Base-by-base conservation (phyloP, 2,329 filamentous ascomycete species). In the Sclerotinia glacialis region DNA sequence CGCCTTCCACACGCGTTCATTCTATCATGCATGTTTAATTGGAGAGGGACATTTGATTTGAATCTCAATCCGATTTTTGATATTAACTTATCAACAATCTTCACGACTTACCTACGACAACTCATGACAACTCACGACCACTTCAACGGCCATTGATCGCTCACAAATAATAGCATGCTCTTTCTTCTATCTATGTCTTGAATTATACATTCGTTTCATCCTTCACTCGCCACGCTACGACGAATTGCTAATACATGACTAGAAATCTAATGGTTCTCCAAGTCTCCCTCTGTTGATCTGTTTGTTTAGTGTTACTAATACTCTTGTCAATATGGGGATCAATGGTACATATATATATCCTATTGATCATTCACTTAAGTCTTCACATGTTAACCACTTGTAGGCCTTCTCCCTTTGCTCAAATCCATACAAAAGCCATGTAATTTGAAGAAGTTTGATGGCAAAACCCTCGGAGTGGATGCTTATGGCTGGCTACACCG, bases 401-500 rank as follows among this genome's bases (percentile, higher is more conserved):
- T 66, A 93, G 94, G 95, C 54, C 86, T 99, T 64, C 84, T 98
- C 44, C 92, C 92, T 47, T 83, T 98, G 68, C 87, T 99, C 69
- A 98, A 98, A 79, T 98, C 95, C 55, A 98, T 99, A 65, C 95
- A 99, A 68, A 93, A 91, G 75, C 90, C 91, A 75, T 90, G 87
- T 61, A 90, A 92, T 72, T 83, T 99, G 68, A 96, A 93, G 77
- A 93, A 93, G 75, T 97, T 91, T 78, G 81, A 85, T 16, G 95
- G 94, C 62, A 89, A 96, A 79, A 96, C 90, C 1, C 85, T 99
- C 56, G 96, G 91, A n/a, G 89, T 99, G 46, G 95, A 99, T 78
- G 94, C 91, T 67, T 99, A 99, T 83, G 95, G 94, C 77, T 99
- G 96, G 95, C 87, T 99, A 65, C 95, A 99, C 78, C 89, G 95